Evolutionary conservation across 495 filamentous ascomycete species (phyloP), one percentile per base, ranked within the genome.

Genomic region (Aspergillus sclerotiicarbonarius): DNA sequence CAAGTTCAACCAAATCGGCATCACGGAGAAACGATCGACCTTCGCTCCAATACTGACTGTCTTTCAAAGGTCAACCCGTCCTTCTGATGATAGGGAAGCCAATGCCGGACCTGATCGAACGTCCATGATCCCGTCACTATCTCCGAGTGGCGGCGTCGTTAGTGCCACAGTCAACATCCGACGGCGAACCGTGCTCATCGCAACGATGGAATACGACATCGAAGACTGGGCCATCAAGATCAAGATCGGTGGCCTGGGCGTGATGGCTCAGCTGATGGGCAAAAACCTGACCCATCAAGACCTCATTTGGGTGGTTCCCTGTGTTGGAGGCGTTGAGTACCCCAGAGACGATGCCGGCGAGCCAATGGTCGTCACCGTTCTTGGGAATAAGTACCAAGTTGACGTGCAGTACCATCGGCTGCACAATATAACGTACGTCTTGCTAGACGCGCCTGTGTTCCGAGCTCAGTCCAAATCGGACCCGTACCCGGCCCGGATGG

Each of bases 181-280:
- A 16, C 71, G 80, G 16, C 72, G 82, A n/a, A 84, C 79, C 48
- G 82, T 87, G 1, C 74, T 88, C 6, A 82, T 88, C 33, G 84
- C 85, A 2, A 88, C 84, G 8, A 86, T 89, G 80, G 86, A 88
- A 66, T 89, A 88, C 64, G 82, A 87, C 52, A 86, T 89, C 57
- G 84, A 87, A 33, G 86, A 88, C 65, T 88, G 85, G 78, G 72
- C 62, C 2, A 87, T 89, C 64, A 88, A 86, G 66, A 82, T 88
- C 68, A 89, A 89, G 68, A 88, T 88, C 55, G 86, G 86, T 56
- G 86, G 86, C 20, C 69, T 89, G 32, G 86, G 85, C 61, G 85
- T 88, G 35, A 84, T 84, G 81, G 82, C 82, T 6, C 84, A 87
- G 60, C 73, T 89, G 12, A 89, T 89, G 86, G 83, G 83, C 29